Conservation (phyloP, 176 grass and related monocot genomes). For the Raddia guianensis region DNA sequence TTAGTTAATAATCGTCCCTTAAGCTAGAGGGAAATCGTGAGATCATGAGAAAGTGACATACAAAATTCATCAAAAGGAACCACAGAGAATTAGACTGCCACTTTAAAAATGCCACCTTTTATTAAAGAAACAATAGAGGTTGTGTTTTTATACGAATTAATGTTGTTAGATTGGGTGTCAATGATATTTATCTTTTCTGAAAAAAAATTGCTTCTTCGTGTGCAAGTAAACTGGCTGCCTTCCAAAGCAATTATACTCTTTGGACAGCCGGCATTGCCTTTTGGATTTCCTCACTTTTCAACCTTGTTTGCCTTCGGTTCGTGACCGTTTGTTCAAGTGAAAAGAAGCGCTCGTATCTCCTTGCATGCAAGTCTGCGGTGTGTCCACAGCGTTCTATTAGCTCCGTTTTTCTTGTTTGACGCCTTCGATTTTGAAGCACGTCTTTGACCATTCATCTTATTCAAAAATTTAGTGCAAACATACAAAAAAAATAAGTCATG, state of each 20-base stretch:
- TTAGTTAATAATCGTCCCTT: background rate
- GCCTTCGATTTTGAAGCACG: too few species aligned
- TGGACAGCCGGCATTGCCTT: constrained; percentile 14
- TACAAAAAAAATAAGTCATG: too few species aligned
- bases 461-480: too few species aligned
- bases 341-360: background rate
- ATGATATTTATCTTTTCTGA: background rate
- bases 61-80: background rate
- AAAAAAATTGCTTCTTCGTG: constrained; percentile 20
- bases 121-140: constrained; percentile 4
- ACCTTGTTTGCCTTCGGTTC: constrained; percentile 1
- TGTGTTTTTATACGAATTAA: constrained; percentile 9
- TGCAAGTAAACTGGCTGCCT: constrained; percentile 38
- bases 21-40: constrained; percentile 11
- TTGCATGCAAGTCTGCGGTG: background rate
- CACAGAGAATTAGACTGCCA: background rate
- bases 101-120: background rate
- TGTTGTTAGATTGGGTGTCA: constrained; percentile 29
- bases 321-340: background rate
- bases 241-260: constrained; percentile 38
- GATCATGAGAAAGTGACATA: constrained; percentile 4
- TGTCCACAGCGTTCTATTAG: background rate
- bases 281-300: background rate
- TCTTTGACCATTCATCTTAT: too few species aligned
- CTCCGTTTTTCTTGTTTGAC: too few species aligned